phyloP scores from a whole-genome alignment of 169 alveolate species.

The Plasmodium knowlesi region DNA sequence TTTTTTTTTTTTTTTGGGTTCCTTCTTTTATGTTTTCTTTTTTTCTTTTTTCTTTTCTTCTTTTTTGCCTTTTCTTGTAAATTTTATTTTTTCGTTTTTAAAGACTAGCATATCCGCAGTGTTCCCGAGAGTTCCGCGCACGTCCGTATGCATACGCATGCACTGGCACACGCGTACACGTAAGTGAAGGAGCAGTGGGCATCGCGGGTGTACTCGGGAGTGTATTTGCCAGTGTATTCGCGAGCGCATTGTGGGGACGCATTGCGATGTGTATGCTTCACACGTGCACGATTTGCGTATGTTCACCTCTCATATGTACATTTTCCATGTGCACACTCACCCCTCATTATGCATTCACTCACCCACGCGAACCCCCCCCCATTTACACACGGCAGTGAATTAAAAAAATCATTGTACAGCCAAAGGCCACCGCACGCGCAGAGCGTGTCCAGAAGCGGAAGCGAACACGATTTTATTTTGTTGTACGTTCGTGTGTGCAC shows the following conservation, averaged over 20 bases:
- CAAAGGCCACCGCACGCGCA: slow-evolving; percentile 9
- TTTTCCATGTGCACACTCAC: background rate
- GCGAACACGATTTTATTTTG: background rate
- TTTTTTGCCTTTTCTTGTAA: background rate
- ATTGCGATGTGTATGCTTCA: background rate
- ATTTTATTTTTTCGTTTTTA: slow-evolving; percentile 6
- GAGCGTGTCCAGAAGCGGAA: slow-evolving; percentile 11
- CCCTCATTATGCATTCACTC: background rate
- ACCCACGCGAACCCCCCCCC: background rate
- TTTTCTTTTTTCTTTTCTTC: background rate
- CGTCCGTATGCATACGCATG: slow-evolving; percentile 1
- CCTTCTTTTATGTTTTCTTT: background rate
- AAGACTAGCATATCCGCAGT: slow-evolving; percentile 1
- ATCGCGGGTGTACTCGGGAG: background rate
- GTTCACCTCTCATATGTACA: background rate
- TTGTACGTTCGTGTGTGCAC: slow-evolving; percentile 3
- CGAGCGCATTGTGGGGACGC: background rate
- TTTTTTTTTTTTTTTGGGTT: background rate
- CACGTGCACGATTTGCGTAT: background rate
- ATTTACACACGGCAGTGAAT: slow-evolving; percentile 30
- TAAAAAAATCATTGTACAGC: slow-evolving; percentile 9
- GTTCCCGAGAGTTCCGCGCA: background rate
- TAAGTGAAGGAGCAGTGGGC: background rate
- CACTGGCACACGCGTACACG: background rate
- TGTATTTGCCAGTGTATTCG: background rate